phyloP scores from a whole-genome alignment of 2,329 filamentous ascomycete species.

The Teratosphaeria nubilosa region DNA sequence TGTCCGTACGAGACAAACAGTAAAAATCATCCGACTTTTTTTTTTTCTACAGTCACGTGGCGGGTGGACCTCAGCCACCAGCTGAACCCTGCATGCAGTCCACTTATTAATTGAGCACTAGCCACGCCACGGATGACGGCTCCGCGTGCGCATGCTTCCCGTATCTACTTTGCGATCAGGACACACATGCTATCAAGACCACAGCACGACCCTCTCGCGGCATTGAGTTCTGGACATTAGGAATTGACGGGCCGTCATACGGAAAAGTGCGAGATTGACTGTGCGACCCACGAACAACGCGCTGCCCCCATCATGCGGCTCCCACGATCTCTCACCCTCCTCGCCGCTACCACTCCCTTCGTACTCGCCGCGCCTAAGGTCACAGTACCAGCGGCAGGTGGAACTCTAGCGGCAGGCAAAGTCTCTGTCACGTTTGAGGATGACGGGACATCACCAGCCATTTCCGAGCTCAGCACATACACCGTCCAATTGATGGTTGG shows the following conservation, averaged over 20 bases:
- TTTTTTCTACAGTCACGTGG: neutral
- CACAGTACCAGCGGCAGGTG: conserved; percentile 42
- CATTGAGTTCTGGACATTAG: no score
- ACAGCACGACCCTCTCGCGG: no score
- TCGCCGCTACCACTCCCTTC: conserved; percentile 29
- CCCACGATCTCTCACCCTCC: conserved; percentile 19
- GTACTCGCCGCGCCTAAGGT: conserved; percentile 46
- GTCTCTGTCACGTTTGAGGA: conserved; percentile 50
- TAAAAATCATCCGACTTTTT: neutral
- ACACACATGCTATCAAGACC: neutral
- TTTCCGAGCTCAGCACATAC: conserved; percentile 45
- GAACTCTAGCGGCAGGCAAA: conserved; percentile 39
- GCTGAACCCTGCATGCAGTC: neutral
- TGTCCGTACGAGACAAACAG: neutral
- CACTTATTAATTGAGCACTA: neutral
- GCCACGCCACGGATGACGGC: neutral
- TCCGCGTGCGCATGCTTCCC: neutral
- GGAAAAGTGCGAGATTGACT: neutral
- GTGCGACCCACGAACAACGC: neutral
- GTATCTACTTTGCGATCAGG: neutral
- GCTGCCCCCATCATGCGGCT: conserved; percentile 12
- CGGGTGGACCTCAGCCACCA: neutral
- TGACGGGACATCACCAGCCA: conserved; percentile 38
- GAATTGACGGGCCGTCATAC: neutral
- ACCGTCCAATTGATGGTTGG: conserved; percentile 52